Evolutionary conservation across 192 early-diverging fungal genomes (phyloP).

Genomic region (Haplosporangium gracile): DNA sequence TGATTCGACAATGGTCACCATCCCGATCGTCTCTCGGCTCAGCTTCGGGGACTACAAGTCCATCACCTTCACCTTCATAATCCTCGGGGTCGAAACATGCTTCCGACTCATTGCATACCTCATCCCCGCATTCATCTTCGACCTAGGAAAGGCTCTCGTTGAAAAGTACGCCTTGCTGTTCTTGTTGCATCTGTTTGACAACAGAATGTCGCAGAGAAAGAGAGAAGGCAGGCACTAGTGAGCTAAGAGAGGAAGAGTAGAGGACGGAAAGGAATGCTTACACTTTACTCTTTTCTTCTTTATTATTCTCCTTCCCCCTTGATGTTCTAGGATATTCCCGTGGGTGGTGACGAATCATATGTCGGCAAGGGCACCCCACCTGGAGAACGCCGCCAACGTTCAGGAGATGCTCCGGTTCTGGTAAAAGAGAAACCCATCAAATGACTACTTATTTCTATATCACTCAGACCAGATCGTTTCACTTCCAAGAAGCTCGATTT

Average conservation of each 20-base stretch:
- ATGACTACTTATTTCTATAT: no score
- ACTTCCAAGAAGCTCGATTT: background rate
- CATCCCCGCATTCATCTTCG: slow-evolving; percentile 31
- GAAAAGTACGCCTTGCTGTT: slow-evolving; percentile 34
- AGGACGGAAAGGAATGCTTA: background rate
- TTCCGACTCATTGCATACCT: slow-evolving; percentile 34
- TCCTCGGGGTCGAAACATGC: slow-evolving; percentile 48
- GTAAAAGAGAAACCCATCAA: slow-evolving; percentile 18
- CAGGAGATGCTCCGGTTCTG: slow-evolving; percentile 61
- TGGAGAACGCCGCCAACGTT: slow-evolving; percentile 52
- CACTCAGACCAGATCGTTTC: background rate
- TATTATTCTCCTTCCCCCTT: background rate
- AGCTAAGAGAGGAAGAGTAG: no score
- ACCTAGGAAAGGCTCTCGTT: slow-evolving; percentile 16
- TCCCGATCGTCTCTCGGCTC: slow-evolving; percentile 52
- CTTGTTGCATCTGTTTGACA: background rate
- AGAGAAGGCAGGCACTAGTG: background rate
- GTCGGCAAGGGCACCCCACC: slow-evolving; percentile 36
- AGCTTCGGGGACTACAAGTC: slow-evolving; percentile 49
- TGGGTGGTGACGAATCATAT: slow-evolving; percentile 45
- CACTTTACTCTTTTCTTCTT: background rate
- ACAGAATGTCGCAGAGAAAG: no score
- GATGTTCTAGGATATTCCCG: slow-evolving; percentile 33
- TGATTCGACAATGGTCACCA: slow-evolving; percentile 31
- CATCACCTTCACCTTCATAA: slow-evolving; percentile 45